These are phyloP conservation scores for Penicillium ochrochloron DNA, from an alignment of 495 filamentous ascomycete genomes.

Conservation along the genomic window DNA sequence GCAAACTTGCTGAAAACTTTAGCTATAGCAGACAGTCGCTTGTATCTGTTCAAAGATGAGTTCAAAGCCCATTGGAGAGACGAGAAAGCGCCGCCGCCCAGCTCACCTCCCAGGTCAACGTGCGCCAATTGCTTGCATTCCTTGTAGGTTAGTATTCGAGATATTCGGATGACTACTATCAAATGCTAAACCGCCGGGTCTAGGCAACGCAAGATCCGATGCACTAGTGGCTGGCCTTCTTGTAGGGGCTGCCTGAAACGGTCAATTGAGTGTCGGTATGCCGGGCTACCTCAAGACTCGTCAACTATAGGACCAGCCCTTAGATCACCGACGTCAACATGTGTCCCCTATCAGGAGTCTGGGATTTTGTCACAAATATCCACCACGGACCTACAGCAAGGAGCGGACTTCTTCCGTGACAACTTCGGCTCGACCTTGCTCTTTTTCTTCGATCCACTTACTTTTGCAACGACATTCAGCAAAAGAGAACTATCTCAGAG, in stretches of 20 bases:
- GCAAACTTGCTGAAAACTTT: not conserved
- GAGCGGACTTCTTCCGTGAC: slow-evolving; percentile 8
- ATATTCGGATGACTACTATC: not conserved
- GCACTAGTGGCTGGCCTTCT: slow-evolving; percentile 10
- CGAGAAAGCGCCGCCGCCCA: slow-evolving; percentile 8
- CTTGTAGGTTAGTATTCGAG: not conserved
- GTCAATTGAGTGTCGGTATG: slow-evolving; percentile 10
- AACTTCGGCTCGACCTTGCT: slow-evolving; percentile 9
- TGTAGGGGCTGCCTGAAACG: slow-evolving; percentile 4
- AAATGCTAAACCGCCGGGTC: not conserved
- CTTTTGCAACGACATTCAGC: slow-evolving; percentile 3
- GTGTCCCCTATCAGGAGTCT: not conserved
- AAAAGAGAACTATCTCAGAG: not conserved
- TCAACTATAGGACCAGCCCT: not conserved
- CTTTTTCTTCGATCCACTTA: slow-evolving; percentile 10
- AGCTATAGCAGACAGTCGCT: not conserved
- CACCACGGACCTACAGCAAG: not conserved
- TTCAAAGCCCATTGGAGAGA: not conserved
- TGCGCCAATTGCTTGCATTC: slow-evolving; percentile 11
- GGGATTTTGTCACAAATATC: not conserved
- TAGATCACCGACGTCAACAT: not conserved
- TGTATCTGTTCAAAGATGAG: not conserved
- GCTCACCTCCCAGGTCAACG: slow-evolving; percentile 8
- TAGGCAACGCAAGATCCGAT: slow-evolving; percentile 12
- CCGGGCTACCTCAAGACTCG: not conserved